Conservation (phyloP, 2,329 filamentous ascomycete species). For the Microsporum ferrugineum region DNA sequence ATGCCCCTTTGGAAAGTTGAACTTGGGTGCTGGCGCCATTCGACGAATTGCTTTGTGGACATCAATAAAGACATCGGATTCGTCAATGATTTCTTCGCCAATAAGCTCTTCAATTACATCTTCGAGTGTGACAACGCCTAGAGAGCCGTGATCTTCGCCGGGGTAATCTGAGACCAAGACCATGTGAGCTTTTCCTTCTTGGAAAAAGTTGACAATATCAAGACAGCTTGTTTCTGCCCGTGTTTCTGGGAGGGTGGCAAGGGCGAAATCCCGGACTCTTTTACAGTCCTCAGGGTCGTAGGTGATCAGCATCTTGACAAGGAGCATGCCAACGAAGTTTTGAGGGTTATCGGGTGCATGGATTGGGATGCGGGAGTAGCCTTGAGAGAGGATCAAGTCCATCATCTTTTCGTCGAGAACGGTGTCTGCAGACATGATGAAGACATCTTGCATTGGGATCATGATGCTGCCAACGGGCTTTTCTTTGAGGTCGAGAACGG, state of each 20-base stretch:
- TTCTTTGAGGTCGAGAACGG: conserved; percentile 89
- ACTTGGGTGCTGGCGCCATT: conserved; percentile 70
- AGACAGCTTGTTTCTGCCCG: conserved; percentile 90
- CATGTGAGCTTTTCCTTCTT: conserved; percentile 99
- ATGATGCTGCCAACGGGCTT: conserved; percentile 93
- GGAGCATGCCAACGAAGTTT: conserved; percentile 93
- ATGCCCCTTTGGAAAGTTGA: conserved; percentile 50
- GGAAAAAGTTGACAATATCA: conserved; percentile 99
- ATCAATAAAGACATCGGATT: conserved; percentile 96
- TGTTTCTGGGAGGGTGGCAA: conserved; percentile 91
- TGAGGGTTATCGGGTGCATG: conserved; percentile 70
- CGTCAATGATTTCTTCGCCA: conserved; percentile 97
- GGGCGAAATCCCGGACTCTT: conserved; percentile 75
- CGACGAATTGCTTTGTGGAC: conserved; percentile 96
- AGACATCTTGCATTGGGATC: conserved; percentile 97
- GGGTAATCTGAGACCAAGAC: conserved; percentile 85
- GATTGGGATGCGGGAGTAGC: conserved; percentile 93
- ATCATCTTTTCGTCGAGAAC: conserved; percentile 87
- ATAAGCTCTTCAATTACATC: conserved; percentile 98
- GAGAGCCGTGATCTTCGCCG: conserved; percentile 78
- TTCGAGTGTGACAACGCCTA: conserved; percentile 90
- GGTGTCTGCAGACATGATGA: conserved; percentile 90
- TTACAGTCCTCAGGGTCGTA: conserved; percentile 92
- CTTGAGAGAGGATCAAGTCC: conserved; percentile 82
- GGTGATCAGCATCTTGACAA: conserved; percentile 97